Evolutionary conservation across 345 rosid genomes (phyloP).

Genomic region (Sonneratia alba): DNA sequence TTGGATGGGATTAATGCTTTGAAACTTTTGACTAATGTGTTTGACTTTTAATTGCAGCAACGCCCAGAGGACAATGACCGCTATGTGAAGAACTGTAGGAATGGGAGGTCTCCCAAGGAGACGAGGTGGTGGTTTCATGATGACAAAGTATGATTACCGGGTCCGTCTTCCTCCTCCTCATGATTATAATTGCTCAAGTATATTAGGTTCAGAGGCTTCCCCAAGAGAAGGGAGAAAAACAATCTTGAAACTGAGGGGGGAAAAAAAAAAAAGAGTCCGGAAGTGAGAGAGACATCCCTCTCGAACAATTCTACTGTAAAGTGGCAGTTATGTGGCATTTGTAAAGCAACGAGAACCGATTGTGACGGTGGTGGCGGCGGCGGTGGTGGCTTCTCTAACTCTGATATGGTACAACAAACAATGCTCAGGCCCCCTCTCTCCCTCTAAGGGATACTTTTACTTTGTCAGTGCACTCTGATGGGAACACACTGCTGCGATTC

Average conservation of each 20-base stretch:
- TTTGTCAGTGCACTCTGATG: no score
- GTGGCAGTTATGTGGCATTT: slow-evolving; percentile 16
- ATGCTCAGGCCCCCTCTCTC: background rate
- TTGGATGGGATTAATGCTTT: background rate
- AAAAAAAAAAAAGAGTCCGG: background rate
- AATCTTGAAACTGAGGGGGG: background rate
- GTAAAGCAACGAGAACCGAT: slow-evolving; percentile 19
- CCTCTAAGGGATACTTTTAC: no score
- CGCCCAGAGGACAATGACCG: slow-evolving; percentile 94
- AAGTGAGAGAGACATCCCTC: background rate
- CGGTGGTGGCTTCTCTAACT: background rate
- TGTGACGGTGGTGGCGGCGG: background rate
- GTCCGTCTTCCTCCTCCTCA: slow-evolving; percentile 12
- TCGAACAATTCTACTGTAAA: slow-evolving; percentile 15
- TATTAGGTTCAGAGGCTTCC: slow-evolving; percentile 6
- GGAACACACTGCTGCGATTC: no score
- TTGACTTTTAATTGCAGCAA: slow-evolving; percentile 47
- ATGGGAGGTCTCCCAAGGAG: slow-evolving; percentile 95
- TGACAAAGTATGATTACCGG: slow-evolving; percentile 55
- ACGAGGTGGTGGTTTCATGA: slow-evolving; percentile 99
- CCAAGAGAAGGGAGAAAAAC: background rate
- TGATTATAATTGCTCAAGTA: slow-evolving; percentile 4
- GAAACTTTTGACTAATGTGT: background rate
- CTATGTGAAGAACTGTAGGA: slow-evolving; percentile 91
- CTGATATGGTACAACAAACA: background rate